Percentiles rank a stretch among this genome's conserved stretches.
Evolutionary conservation across 2,329 filamentous ascomycete species (phyloP).

Genomic region (Allantophomopsis cytisporea): DNA sequence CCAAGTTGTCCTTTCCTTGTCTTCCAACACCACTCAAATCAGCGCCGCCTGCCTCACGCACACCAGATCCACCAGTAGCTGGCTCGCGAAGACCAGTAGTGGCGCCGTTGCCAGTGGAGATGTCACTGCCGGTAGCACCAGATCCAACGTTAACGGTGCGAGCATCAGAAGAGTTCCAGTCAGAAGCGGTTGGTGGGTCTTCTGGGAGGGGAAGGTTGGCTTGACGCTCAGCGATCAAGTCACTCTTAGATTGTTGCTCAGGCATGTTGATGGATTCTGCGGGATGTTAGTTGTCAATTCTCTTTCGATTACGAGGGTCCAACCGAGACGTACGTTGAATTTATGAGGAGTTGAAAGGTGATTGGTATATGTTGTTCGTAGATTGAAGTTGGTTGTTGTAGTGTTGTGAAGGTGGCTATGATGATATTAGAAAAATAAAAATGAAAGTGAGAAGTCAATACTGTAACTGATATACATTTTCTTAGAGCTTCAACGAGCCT

Average conservation of each 20-base stretch:
- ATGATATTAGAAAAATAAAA: too few relatives aligned
- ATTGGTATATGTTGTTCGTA: too few relatives aligned
- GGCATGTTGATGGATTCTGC: constrained; percentile 8
- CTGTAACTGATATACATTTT: too few relatives aligned
- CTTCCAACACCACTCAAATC: constrained; percentile 49
- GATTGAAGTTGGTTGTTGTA: too few relatives aligned
- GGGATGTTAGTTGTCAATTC: not conserved
- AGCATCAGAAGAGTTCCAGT: constrained; percentile 63
- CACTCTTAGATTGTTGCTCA: constrained; percentile 34
- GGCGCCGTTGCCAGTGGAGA: constrained; percentile 34
- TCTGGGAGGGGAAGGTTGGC: constrained; percentile 70
- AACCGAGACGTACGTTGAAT: too few relatives aligned
- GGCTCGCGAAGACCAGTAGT: constrained; percentile 41
- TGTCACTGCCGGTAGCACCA: constrained; percentile 31
- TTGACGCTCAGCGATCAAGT: constrained; percentile 54
- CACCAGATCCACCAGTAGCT: constrained; percentile 41
- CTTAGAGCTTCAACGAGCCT: too few relatives aligned
- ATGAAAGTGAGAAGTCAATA: too few relatives aligned
- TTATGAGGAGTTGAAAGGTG: too few relatives aligned
- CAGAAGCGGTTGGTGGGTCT: constrained; percentile 59
- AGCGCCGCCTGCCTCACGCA: constrained; percentile 29
- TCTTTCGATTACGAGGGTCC: too few relatives aligned
- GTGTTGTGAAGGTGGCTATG: too few relatives aligned
- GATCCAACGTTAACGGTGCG: constrained; percentile 53
- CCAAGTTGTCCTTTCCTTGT: constrained; percentile 43